Percentiles rank a stretch among this genome's conserved stretches.
Evolutionary conservation across 108 stramenopile genomes (phyloP).

Genomic region (Conticribra guillardii): DNA sequence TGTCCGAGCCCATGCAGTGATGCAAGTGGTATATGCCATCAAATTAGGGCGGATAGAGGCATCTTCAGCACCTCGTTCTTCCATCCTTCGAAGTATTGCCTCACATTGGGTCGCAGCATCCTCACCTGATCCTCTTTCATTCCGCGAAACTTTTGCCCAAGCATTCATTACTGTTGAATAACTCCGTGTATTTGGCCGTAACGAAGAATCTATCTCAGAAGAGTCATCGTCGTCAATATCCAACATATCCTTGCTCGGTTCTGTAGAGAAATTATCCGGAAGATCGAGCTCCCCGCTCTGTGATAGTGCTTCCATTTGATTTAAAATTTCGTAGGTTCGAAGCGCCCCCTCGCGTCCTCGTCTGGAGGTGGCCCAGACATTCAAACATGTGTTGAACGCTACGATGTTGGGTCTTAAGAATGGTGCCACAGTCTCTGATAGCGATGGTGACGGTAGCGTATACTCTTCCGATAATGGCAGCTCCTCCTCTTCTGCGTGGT

Average conservation of each 20-base stretch:
- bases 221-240: constrained; percentile 15
- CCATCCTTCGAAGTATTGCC: constrained; percentile 43
- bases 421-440: background rate
- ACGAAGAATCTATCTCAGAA: constrained; percentile 12
- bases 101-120: constrained; percentile 43
- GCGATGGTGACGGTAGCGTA: background rate
- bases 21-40: constrained; percentile 34
- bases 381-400: constrained; percentile 54
- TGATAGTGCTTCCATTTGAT: constrained; percentile 32
- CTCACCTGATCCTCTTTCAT: constrained; percentile 28
- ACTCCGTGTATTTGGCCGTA: constrained; percentile 51
- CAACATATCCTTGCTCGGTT: background rate
- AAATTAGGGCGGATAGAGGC: constrained; percentile 38
- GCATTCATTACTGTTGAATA: constrained; percentile 63
- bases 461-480: background rate
- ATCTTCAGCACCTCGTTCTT: constrained; percentile 26
- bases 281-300: constrained; percentile 48
- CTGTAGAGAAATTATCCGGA: constrained; percentile 10
- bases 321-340: constrained; percentile 53
- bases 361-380: constrained; percentile 35
- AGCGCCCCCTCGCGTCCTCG: constrained; percentile 45
- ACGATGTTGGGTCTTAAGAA: constrained; percentile 46
- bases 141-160: constrained; percentile 43
- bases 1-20: constrained; percentile 36
- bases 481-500: background rate